Evolutionary conservation across 192 early-diverging fungal genomes (phyloP).

Genomic region (Backusella morwellensis): DNA sequence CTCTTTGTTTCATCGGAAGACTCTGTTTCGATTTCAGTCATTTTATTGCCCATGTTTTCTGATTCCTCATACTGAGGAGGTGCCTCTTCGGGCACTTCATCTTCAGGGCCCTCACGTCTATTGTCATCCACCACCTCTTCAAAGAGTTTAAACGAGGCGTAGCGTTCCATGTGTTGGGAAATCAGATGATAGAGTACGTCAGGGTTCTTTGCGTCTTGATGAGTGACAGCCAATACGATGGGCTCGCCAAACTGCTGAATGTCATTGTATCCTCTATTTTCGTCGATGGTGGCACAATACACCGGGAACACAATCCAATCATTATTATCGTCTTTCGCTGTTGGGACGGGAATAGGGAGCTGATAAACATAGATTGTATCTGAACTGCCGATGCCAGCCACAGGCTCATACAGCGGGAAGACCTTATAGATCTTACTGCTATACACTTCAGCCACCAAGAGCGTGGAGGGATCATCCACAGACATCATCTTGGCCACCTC

Average conservation of each 20-base stretch:
- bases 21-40: background rate
- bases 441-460: constrained; percentile 55
- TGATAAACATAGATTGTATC: constrained; percentile 37
- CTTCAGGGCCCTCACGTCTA: constrained; percentile 5
- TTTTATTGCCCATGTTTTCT: background rate
- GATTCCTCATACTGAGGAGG: background rate
- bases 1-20: background rate
- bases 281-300: constrained; percentile 31
- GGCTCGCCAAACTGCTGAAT: constrained; percentile 38
- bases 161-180: constrained; percentile 38
- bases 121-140: constrained; percentile 19
- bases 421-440: constrained; percentile 54
- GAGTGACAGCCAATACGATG: constrained; percentile 41
- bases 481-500: constrained; percentile 53
- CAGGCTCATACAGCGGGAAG: constrained; percentile 47
- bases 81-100: constrained; percentile 12
- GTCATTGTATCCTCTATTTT: constrained; percentile 21
- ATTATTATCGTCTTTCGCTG: background rate
- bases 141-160: constrained; percentile 40
- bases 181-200: constrained; percentile 40
- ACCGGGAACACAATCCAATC: constrained; percentile 29
- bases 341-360: constrained; percentile 28
- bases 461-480: constrained; percentile 36
- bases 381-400: constrained; percentile 32
- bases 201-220: constrained; percentile 34